Conservation (phyloP, 352 stramenopile species). For the Phytophthora litchii region DNA sequence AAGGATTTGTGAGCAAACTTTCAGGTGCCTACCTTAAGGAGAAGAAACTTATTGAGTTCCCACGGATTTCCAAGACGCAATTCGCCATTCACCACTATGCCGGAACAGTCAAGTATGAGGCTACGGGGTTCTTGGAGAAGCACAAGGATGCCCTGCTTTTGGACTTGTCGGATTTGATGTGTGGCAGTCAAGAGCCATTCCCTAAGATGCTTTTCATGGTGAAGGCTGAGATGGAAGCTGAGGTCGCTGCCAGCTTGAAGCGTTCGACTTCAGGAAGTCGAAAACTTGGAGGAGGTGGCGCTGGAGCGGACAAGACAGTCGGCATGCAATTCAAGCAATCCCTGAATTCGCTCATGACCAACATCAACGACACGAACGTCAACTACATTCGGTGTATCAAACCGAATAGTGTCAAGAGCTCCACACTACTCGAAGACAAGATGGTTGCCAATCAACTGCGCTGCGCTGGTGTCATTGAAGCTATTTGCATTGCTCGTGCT, state of each 20-base stretch:
- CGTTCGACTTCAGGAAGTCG: slow-evolving; percentile 32
- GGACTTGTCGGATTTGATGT: slow-evolving; percentile 88
- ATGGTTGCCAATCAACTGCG: slow-evolving; percentile 85
- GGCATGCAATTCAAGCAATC: slow-evolving; percentile 85
- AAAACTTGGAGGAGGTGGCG: slow-evolving; percentile 28
- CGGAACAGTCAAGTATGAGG: slow-evolving; percentile 91
- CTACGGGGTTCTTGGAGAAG: slow-evolving; percentile 93
- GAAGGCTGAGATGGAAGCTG: slow-evolving; percentile 40
- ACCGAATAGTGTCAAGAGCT: slow-evolving; percentile 77
- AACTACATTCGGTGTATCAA: slow-evolving; percentile 90
- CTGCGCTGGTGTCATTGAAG: slow-evolving; percentile 83
- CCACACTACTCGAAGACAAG: slow-evolving; percentile 57
- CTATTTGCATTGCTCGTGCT: slow-evolving; percentile 75
- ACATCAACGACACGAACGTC: slow-evolving; percentile 74
- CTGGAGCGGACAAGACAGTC: slow-evolving; percentile 53
- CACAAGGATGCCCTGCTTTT: slow-evolving; percentile 94
- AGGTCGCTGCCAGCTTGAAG: slow-evolving; percentile 24
- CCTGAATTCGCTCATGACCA: slow-evolving; percentile 71
- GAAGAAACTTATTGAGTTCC: slow-evolving; percentile 72
- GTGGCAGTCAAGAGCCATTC: slow-evolving; percentile 51
- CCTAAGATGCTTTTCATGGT: slow-evolving; percentile 64
- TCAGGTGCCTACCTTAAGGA: slow-evolving; percentile 50
- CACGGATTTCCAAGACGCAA: slow-evolving; percentile 70
- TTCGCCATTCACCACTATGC: slow-evolving; percentile 96
- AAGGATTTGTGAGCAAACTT: slow-evolving; percentile 71